Evolutionary conservation across 1,284 basidiomycete genomes (phyloP).

Genomic region (Leucocoprinus gongylophorus): DNA sequence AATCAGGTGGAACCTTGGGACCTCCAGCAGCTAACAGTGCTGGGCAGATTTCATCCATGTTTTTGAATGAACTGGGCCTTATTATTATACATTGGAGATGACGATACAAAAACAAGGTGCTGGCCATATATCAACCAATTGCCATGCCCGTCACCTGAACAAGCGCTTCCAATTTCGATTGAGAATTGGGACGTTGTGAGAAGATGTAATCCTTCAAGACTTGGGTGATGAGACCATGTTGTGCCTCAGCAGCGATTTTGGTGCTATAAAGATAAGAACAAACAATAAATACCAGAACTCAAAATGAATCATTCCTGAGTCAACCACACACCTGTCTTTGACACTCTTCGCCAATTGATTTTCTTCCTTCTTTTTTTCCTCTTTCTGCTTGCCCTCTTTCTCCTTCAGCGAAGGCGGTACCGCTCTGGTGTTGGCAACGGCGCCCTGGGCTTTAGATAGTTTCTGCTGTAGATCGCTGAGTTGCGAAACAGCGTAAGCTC

Average conservation of each 20-base stretch:
- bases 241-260: constrained; percentile 81
- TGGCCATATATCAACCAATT: constrained; percentile 8
- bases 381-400: constrained; percentile 53
- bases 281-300: constrained; percentile 8
- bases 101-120: neutral
- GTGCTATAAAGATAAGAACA: constrained; percentile 39
- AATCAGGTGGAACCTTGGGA: no score
- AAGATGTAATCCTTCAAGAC: constrained; percentile 85
- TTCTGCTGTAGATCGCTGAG: constrained; percentile 86
- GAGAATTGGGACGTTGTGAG: constrained; percentile 48
- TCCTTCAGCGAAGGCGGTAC: constrained; percentile 46
- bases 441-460: constrained; percentile 56
- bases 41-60: no score
- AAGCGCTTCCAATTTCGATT: constrained; percentile 13
- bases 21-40: no score
- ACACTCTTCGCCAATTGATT: constrained; percentile 75
- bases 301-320: neutral
- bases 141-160: constrained; percentile 16
- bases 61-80: no score
- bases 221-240: constrained; percentile 87
- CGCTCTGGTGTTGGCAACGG: constrained; percentile 51
- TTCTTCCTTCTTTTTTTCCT: constrained; percentile 73
- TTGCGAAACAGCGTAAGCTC: constrained; percentile 86
- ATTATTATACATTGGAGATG: neutral
- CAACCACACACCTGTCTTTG: constrained; percentile 64